Percentiles rank a stretch among this genome's conserved stretches.
phyloP scores from a whole-genome alignment of 2,329 filamentous ascomycete genomes.

The Ascochyta viciae-villosae region DNA sequence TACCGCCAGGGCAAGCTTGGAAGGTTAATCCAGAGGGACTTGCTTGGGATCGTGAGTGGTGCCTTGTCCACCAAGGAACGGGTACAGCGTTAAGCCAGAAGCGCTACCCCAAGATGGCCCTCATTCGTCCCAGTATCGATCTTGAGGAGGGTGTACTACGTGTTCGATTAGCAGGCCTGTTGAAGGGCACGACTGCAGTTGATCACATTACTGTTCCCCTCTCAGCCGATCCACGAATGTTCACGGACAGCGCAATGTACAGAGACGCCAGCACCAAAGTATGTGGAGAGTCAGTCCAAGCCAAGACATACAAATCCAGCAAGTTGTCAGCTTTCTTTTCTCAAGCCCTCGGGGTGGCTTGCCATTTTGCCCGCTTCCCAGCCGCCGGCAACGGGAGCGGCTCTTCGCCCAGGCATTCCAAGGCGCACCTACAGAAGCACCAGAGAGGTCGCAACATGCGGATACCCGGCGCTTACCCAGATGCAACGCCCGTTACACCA shows the following conservation, averaged over 20 bases:
- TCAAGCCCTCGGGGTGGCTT: constrained; percentile 75
- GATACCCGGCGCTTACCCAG: constrained; percentile 64
- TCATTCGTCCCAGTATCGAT: constrained; percentile 78
- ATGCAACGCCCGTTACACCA: constrained; percentile 51
- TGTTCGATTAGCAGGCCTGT: constrained; percentile 60
- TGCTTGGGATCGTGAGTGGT: constrained; percentile 97
- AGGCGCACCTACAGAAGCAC: constrained; percentile 69
- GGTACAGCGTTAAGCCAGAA: constrained; percentile 89
- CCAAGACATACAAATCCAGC: constrained; percentile 72
- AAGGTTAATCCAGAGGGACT: constrained; percentile 81
- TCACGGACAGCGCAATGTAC: constrained; percentile 51
- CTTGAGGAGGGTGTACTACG: constrained; percentile 70
- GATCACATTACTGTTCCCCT: constrained; percentile 62
- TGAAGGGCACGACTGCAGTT: constrained; percentile 39
- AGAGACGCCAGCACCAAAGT: constrained; percentile 68
- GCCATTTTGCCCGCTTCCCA: constrained; percentile 84
- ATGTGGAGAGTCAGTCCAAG: constrained; percentile 79
- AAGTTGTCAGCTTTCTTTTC: constrained; percentile 80
- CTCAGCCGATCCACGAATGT: constrained; percentile 69
- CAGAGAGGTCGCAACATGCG: constrained; percentile 35
- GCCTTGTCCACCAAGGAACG: constrained; percentile 85
- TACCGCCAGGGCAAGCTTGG: constrained; percentile 73
- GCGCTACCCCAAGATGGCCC: constrained; percentile 83
- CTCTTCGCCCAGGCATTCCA: constrained; percentile 70
- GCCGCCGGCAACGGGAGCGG: constrained; percentile 59